These are phyloP conservation scores for Populus hybrid DNA, from an alignment of 441 rosid species.

Conservation along the genomic window DNA sequence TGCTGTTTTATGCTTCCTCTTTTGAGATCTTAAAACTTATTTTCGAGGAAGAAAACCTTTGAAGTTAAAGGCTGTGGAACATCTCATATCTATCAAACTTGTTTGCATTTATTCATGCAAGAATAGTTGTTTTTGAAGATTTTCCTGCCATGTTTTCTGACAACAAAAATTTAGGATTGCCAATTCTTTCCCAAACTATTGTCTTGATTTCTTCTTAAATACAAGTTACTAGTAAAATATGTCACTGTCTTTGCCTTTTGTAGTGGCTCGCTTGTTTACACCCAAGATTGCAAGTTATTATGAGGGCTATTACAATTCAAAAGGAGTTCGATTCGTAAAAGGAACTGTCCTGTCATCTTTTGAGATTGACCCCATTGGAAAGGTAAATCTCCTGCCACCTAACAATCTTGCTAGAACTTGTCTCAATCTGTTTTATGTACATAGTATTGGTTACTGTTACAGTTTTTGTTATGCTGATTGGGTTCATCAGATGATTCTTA, in stretches of 20 bases:
- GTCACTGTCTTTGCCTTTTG: slow-evolving; percentile 9
- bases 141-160: not conserved
- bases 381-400: slow-evolving; percentile 40
- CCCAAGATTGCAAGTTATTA: slow-evolving; percentile 81
- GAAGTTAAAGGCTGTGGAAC: not conserved
- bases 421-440: not conserved
- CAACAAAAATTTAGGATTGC: not conserved
- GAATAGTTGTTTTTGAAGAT: not conserved
- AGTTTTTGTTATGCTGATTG: not conserved
- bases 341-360: slow-evolving; percentile 88
- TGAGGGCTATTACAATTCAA: slow-evolving; percentile 76
- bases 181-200: not conserved
- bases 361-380: slow-evolving; percentile 61
- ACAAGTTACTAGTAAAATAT: not conserved
- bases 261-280: slow-evolving; percentile 94
- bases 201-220: not conserved
- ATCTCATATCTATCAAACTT: not conserved
- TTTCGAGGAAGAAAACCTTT: not conserved
- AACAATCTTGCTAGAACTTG: not conserved
- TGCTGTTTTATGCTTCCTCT: not conserved
- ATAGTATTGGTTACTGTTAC: not conserved
- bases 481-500: not conserved
- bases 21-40: not conserved
- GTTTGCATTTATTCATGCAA: not conserved
- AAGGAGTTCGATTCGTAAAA: slow-evolving; percentile 83